phyloP scores from a whole-genome alignment of 2,329 filamentous ascomycete species.

The Colletotrichum musicola region DNA sequence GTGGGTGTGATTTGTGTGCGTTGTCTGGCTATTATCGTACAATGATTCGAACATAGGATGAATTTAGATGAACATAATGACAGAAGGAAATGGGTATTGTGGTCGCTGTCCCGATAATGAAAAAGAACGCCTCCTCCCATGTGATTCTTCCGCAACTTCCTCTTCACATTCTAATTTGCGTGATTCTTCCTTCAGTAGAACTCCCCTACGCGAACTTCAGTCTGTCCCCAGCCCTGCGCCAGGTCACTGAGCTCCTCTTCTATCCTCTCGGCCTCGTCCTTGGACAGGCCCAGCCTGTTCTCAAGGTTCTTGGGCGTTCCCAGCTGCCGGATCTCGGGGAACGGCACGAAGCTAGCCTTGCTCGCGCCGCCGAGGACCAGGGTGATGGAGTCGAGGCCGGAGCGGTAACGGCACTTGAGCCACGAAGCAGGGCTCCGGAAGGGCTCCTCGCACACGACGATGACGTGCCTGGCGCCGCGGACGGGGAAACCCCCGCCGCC shows the following conservation, averaged over 20 bases:
- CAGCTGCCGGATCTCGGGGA: conserved; percentile 21
- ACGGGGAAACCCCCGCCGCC: conserved; percentile 35
- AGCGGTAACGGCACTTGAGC: conserved; percentile 34
- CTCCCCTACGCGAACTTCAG: conserved; percentile 20
- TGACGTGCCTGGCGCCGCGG: conserved; percentile 28
- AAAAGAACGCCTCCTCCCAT: not conserved
- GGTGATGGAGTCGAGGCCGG: conserved; percentile 27
- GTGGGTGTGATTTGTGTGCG: not conserved
- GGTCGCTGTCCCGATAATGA: conserved; percentile 9
- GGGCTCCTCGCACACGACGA: conserved; percentile 35
- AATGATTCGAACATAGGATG: not conserved
- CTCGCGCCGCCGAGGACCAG: conserved; percentile 21
- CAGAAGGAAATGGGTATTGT: conserved; percentile 30
- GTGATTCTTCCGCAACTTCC: no score
- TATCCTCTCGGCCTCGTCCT: conserved; percentile 31
- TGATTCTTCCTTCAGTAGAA: conserved; percentile 8
- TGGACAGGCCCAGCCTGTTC: conserved; percentile 7
- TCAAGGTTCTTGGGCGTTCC: conserved; percentile 17
- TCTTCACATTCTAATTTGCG: no score
- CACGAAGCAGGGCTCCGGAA: conserved; percentile 29
- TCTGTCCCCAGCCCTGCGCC: conserved; percentile 33
- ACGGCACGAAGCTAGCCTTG: not conserved
- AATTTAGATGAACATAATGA: not conserved
- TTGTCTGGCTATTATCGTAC: not conserved
- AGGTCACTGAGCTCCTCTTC: conserved; percentile 19